Evolutionary conservation across 768 basidiomycete species (phyloP), one percentile per base, ranked within the genome.

Genomic region (Auriscalpium microsporum): DNA sequence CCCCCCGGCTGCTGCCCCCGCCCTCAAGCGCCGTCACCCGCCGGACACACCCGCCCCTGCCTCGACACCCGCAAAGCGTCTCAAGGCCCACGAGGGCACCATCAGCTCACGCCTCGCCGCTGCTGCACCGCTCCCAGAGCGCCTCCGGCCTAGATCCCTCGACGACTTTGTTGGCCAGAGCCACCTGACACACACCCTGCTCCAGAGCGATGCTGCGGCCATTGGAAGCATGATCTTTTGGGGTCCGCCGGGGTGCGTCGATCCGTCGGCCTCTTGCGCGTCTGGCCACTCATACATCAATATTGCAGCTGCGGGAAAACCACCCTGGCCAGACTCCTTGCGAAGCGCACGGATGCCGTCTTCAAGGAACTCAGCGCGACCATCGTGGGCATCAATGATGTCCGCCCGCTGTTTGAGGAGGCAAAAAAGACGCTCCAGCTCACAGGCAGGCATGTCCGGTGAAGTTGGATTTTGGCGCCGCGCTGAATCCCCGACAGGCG

Each of bases 291-390:
- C 23, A 46, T 44, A 10, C 48, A 13, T 49, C 46, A 48, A 45
- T 44, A 48, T 23, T 11, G 21, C 14, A 84, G 82, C 34, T 84
- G 81, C 59, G 85, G 86, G 17, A 88, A 87, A 68, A 90, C 86
- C 1, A 90, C 88, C 0, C 69, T 92, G 34, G 87, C 88, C 0
- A 73, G 88, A 58, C 66, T 94, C 23, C 71, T 92, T 9, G 86
- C 88, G 0, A 74, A 72, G 45, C 74, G 75, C 50, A 75, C 80
- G 1, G 71, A 81, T 59, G 78, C 80, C 13, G 70, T 78, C 10
- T 88, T 90, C 66, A 87, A 82, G 60, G 90, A 93, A 63, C 69
- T 91, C 19, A 85, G 84, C 64, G 87, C 87, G n/a, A 88, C 88
- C 0, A 78, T 73, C 28, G 77, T 78, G 2, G 81, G 81, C 3